Evolutionary conservation across 192 early-diverging fungal genomes (phyloP), one percentile per base, ranked within the genome.

Genomic region (Linnemannia exigua): DNA sequence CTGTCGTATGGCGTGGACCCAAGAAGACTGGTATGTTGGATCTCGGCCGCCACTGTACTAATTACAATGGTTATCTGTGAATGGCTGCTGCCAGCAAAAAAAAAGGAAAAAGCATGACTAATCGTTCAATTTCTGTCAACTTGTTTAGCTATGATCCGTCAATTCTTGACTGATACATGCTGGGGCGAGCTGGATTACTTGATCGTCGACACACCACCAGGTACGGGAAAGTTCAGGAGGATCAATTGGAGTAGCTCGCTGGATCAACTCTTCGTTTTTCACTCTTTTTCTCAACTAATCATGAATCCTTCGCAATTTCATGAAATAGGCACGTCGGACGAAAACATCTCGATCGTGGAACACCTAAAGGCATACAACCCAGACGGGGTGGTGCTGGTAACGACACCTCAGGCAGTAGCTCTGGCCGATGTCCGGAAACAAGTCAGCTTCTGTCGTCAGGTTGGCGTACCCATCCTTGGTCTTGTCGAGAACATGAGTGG

Each of bases 401-500:
- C 98, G 0, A 99, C 98, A 5, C 98, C 98, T 61, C 98, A 99
- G 75, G 83, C 81, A 4, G 95, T 96, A 14, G 92, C 94, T 7
- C 75, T 95, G 87, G 81, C 93, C 11, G 98, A 99, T 89, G 98
- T 99, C 9, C 93, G 97, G 69, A 98, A 98, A 84, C 98, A 99
- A 76, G 89, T 99, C 51, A 96, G 93, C 83, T 99, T 99, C 88
- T 99, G 98, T 87, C 81, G 88, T 22, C 97, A 98, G 77, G 96
- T 97, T 25, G 92, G 92, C 16, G 70, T 99, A 68, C 94, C 94
- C 8, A 91, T 99, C 68, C 90, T 99, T 0, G 98, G 98, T 8
- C 91, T 99, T 22, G 89, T 99, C 31, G 98, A 99, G 82, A 99
- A 99, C 76, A 98, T 99, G 98, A 96, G 95, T 86, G 98, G 97